Evolutionary conservation across 495 filamentous ascomycete species (phyloP).

Genomic region (Neurospora sp.): DNA sequence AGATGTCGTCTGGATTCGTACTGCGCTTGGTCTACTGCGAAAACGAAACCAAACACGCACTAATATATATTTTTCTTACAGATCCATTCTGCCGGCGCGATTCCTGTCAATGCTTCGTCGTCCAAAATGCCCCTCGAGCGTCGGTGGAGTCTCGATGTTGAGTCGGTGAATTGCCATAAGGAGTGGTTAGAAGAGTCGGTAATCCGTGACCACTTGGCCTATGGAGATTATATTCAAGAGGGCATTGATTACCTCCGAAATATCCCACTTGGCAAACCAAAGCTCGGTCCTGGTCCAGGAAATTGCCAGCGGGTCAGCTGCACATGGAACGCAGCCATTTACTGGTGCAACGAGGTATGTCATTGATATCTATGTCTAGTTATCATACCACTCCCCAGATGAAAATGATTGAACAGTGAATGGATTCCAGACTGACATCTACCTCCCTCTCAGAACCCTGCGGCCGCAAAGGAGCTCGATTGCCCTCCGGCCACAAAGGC

Average conservation of each 20-base stretch:
- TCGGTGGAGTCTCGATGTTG: not conserved
- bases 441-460: not conserved
- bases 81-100: not conserved
- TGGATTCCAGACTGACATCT: not conserved
- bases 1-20: not conserved
- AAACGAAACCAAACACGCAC: not conserved
- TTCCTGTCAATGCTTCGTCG: not conserved
- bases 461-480: too few relatives aligned
- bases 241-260: not conserved
- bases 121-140: not conserved
- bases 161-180: not conserved
- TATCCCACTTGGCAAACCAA: not conserved
- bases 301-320: not conserved
- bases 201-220: too few relatives aligned
- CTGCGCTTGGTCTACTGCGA: not conserved
- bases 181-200: too few relatives aligned
- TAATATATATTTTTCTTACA: not conserved
- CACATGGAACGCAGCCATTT: not conserved
- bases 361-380: not conserved
- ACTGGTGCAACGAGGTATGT: not conserved
- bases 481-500: not conserved
- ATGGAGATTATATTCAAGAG: fast-evolving
- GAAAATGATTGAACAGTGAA: not conserved
- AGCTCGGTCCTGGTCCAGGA: not conserved
- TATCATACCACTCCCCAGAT: not conserved